Percentiles rank a stretch among this genome's conserved stretches.
These are phyloP conservation scores for Sarcomyxa edulis DNA, from an alignment of 768 basidiomycete species.

Conservation along the genomic window DNA sequence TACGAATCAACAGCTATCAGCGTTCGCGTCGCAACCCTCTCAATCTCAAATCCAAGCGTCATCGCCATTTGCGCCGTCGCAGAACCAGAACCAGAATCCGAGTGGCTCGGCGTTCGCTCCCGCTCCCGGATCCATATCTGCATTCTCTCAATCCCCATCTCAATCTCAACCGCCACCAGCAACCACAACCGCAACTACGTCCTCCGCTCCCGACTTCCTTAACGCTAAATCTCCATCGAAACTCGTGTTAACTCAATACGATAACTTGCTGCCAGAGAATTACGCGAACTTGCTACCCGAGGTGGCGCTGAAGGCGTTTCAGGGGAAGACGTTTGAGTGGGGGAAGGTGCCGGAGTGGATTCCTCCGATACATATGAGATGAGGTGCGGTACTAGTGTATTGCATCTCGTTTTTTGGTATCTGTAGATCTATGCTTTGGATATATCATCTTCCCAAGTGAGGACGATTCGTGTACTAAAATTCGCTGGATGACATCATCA, in stretches of 20 bases:
- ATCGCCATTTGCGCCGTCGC: slow-evolving; percentile 20
- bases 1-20: background rate
- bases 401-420: too few relatives aligned
- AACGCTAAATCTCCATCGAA: slow-evolving; percentile 27
- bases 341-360: slow-evolving; percentile 69
- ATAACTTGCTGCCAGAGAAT: slow-evolving; percentile 47
- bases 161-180: slow-evolving; percentile 7
- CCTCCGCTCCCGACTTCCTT: slow-evolving; percentile 23
- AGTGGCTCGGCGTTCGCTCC: slow-evolving; percentile 7
- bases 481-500: too few relatives aligned
- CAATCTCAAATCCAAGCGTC: slow-evolving; percentile 7
- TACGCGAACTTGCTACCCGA: slow-evolving; percentile 54
- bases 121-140: slow-evolving; percentile 10
- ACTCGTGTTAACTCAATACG: slow-evolving; percentile 51
- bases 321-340: slow-evolving; percentile 56
- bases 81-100: slow-evolving; percentile 12
- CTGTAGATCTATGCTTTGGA: too few relatives aligned
- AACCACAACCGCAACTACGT: slow-evolving; percentile 9
- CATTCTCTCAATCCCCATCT: slow-evolving; percentile 2
- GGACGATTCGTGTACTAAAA: too few relatives aligned
- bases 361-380: slow-evolving; percentile 59
- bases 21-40: background rate
- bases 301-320: slow-evolving; percentile 47
- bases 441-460: too few relatives aligned
- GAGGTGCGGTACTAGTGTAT: too few relatives aligned